phyloP scores from a whole-genome alignment of 257 asterid genomes.

The Ilex asprella region DNA sequence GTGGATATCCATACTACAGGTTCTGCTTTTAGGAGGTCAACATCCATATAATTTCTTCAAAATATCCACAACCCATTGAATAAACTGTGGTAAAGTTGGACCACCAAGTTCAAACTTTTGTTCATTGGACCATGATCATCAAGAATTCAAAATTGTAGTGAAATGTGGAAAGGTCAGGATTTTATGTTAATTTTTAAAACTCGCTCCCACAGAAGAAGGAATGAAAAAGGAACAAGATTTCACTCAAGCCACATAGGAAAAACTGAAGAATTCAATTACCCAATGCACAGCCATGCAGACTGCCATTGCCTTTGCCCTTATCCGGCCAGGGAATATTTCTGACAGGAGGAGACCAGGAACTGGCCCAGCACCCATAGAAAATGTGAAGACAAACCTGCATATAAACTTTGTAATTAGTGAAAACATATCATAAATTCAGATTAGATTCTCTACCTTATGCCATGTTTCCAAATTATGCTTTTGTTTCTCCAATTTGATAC shows the following conservation, averaged over 20 bases:
- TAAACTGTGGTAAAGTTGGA: no score
- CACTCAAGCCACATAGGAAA: neutral
- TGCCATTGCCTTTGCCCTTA: slow-evolving; percentile 95
- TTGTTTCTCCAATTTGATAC: no score
- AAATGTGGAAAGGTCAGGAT: no score
- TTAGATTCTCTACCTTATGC: no score
- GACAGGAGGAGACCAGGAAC: slow-evolving; percentile 86
- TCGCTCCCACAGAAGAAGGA: neutral
- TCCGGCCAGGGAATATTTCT: slow-evolving; percentile 80
- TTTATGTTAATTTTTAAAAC: neutral
- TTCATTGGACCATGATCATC: no score
- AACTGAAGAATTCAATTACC: slow-evolving; percentile 41
- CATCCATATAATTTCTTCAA: no score
- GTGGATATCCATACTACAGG: no score
- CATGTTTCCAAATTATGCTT: no score
- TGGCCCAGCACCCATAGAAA: slow-evolving; percentile 89
- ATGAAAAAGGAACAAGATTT: slow-evolving; percentile 5
- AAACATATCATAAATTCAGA: neutral
- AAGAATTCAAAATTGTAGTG: no score
- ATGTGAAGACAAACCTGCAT: slow-evolving; percentile 65
- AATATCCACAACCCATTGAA: no score
- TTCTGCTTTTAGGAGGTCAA: no score
- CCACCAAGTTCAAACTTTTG: no score
- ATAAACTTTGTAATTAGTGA: slow-evolving; percentile 9
- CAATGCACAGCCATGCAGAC: slow-evolving; percentile 89